Evolutionary conservation across 2,329 filamentous ascomycete genomes (phyloP), one percentile per base, ranked within the genome.

Genomic region (Exophiala phaeomuriformis): DNA sequence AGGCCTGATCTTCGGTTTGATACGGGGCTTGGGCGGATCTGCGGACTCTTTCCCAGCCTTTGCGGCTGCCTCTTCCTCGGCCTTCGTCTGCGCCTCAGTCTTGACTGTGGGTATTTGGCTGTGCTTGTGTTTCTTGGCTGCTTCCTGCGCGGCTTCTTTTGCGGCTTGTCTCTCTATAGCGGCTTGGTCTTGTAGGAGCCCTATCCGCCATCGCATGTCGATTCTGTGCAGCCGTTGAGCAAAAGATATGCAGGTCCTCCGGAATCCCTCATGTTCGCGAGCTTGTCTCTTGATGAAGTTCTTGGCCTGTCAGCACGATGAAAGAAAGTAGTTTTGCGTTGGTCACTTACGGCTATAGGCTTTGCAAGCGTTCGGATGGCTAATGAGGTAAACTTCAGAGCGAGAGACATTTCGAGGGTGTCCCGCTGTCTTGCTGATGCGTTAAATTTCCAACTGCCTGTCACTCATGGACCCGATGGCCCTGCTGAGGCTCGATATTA

Each of bases 201-300:
- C 82, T 56, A 86, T 71, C 45, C 82, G 78, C 68, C 85, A 78
- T 41, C 81, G 78, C 81, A 86, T 85, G 64, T 86, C 83, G 56
- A 84, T 69, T 45, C 79, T 75, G 66, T 86, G 83, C 32, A 86
- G 75, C 6, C 73, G 68, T 65, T 86, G 83, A 6, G 83, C 83
- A 62, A 84, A 78, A 46, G 70, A 71, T 57, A 86, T 74, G 64
- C 82, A 85, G 56, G 81, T 65, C 44, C 71, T 71, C 44, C 82
- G 78, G 66, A 86, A 86, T 7, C 77, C 75, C 50, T 84, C 81
- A 74, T 86, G 83, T 67, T 86, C 82, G 61, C 80, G 79, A 19
- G 83, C 83, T 70, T 84, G 82, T 50, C 74, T 74, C 68, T 85
- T 86, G 67, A 86, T 84, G 66, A 76, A 75, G 64, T 82, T 85